Percentiles rank a stretch among this genome's conserved stretches.
phyloP scores from a whole-genome alignment of 2,329 filamentous ascomycete genomes.

The Arthrobotrys conoides region DNA sequence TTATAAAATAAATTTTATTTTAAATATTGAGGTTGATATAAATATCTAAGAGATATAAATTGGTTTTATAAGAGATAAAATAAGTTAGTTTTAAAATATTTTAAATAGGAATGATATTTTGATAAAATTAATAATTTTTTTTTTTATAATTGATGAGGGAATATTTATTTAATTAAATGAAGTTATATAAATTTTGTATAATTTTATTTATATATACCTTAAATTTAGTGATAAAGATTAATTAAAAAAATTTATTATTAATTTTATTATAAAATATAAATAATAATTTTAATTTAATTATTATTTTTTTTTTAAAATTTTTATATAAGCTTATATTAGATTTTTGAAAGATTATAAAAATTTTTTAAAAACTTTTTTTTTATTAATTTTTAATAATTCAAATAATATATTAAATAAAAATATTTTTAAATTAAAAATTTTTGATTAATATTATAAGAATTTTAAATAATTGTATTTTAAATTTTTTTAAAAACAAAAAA shows the following conservation, averaged over 20 bases:
- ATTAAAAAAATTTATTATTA: constrained; percentile 15
- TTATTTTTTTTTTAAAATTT: constrained; percentile 8
- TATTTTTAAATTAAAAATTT: constrained; percentile 8
- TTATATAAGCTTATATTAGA: constrained; percentile 5
- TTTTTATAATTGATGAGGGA: too few species aligned
- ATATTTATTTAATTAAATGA: too few species aligned
- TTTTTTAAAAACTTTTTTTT: background rate
- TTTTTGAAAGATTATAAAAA: constrained; percentile 12
- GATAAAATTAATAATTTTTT: too few species aligned
- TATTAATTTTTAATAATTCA: constrained; percentile 3
- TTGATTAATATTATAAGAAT: background rate
- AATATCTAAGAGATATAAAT: too few species aligned
- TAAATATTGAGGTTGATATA: too few species aligned
- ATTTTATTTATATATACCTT: background rate
- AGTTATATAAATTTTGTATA: constrained; percentile 7
- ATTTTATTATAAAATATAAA: constrained; percentile 15
- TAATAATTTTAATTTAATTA: constrained; percentile 15
- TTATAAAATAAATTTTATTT: too few species aligned
- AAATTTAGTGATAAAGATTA: background rate
- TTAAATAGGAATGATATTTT: too few species aligned
- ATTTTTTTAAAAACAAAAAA: background rate
- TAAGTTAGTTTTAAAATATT: too few species aligned
- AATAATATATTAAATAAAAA: constrained; percentile 26
- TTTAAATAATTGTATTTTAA: constrained; percentile 12
- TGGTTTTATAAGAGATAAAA: too few species aligned